Evolutionary conservation across 176 grass and related monocot species (phyloP).

Genomic region (Carex scoparia): DNA sequence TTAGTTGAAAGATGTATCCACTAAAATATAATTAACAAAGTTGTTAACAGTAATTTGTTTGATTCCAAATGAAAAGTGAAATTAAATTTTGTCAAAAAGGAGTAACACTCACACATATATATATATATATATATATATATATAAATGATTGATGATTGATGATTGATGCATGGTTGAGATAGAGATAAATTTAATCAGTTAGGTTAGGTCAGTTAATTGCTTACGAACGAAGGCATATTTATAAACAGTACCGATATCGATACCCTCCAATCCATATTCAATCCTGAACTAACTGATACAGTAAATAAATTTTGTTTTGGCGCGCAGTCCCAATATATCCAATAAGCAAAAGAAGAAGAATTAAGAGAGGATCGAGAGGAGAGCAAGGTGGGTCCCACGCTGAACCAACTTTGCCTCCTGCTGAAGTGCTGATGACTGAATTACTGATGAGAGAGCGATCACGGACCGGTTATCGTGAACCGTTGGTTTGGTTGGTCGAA

Average conservation of each 20-base stretch:
- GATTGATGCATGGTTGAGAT: background rate
- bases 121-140: no score
- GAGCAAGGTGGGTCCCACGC: background rate
- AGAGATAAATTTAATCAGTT: background rate
- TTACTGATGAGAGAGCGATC: background rate
- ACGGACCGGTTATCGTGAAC: background rate
- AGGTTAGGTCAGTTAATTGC: slow-evolving; percentile 16
- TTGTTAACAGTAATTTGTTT: background rate
- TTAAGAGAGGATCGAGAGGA: no score
- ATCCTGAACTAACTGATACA: background rate
- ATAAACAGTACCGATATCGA: background rate
- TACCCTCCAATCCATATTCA: background rate
- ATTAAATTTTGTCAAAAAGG: background rate
- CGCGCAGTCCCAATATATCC: background rate
- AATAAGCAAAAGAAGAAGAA: background rate
- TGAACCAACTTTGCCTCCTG: background rate
- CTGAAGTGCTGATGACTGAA: background rate
- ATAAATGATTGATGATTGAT: background rate
- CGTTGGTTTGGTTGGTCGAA: background rate
- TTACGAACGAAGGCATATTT: background rate
- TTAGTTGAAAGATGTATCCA: background rate
- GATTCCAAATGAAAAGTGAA: no score
- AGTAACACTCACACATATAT: background rate
- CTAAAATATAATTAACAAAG: background rate
- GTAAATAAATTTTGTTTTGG: background rate